Percentiles rank a stretch among this genome's conserved stretches.
phyloP scores from a whole-genome alignment of 768 basidiomycete species.

The Boletus reticuloceps region DNA sequence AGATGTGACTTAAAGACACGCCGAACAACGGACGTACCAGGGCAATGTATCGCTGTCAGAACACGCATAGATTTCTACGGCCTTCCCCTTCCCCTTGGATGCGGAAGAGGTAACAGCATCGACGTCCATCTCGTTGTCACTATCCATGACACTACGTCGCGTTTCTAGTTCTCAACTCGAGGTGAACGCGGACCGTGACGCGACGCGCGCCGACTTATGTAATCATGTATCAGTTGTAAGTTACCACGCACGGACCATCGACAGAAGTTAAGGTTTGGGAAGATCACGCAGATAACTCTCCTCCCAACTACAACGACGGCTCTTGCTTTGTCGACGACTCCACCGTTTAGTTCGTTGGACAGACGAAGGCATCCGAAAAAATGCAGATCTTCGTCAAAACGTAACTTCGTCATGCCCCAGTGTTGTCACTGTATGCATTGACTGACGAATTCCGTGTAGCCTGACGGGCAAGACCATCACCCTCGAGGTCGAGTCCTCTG shows the following conservation, averaged over 20 bases:
- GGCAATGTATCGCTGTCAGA: conserved; percentile 70
- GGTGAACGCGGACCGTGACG: conserved; percentile 4
- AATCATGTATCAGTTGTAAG: conserved; percentile 14
- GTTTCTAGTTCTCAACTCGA: too few species aligned
- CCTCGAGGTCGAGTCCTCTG: conserved; percentile 95
- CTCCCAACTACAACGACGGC: conserved; percentile 35
- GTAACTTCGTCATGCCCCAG: conserved; percentile 42
- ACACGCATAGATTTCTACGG: conserved; percentile 38
- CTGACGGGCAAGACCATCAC: conserved; percentile 99
- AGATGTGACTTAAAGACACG: not conserved
- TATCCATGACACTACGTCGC: conserved; percentile 42
- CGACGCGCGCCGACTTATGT: conserved; percentile 22
- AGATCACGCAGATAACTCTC: conserved; percentile 12
- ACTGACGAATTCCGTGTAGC: conserved; percentile 42
- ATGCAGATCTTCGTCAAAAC: conserved; percentile 99
- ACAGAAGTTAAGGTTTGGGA: conserved; percentile 34
- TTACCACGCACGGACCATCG: conserved; percentile 47
- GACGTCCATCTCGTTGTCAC: conserved; percentile 52
- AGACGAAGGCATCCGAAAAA: conserved; percentile 72
- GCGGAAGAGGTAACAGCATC: conserved; percentile 31
- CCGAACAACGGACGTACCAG: conserved; percentile 53
- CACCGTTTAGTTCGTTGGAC: conserved; percentile 87
- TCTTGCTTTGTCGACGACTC: conserved; percentile 90
- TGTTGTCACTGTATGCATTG: not conserved
- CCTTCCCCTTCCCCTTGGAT: conserved; percentile 73